Conservation (phyloP, 306 rosid genomes). For the Casuarina equisetifolia region DNA sequence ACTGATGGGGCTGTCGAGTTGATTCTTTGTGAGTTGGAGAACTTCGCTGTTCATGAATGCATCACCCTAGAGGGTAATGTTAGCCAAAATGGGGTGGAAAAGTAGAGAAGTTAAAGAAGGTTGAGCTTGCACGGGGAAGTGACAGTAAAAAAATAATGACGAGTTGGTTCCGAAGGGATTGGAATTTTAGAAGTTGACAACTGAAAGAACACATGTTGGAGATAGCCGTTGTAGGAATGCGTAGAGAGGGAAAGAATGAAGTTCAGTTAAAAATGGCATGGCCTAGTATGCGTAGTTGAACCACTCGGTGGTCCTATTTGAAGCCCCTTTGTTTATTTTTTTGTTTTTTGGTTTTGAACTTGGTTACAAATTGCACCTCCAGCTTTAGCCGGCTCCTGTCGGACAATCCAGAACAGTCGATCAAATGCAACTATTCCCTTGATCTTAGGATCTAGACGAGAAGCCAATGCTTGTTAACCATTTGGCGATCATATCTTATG, state of each 20-base stretch:
- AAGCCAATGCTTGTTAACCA: too few relatives aligned
- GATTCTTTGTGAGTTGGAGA: slow-evolving; percentile 65
- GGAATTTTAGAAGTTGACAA: background rate
- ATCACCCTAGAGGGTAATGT: slow-evolving; percentile 43
- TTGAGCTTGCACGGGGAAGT: slow-evolving; percentile 24
- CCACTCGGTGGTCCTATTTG: slow-evolving; percentile 13
- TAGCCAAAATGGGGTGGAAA: slow-evolving; percentile 37
- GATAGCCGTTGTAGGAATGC: background rate
- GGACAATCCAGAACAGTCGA: too few relatives aligned
- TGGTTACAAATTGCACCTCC: too few relatives aligned
- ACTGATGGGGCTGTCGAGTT: slow-evolving; percentile 36
- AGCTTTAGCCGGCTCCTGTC: too few relatives aligned
- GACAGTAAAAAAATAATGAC: slow-evolving; percentile 22
- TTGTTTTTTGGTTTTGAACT: too few relatives aligned
- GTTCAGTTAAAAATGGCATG: background rate
- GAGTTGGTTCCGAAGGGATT: background rate
- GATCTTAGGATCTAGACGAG: too few relatives aligned
- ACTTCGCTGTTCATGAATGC: slow-evolving; percentile 45
- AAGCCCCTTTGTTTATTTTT: too few relatives aligned
- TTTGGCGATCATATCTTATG: too few relatives aligned
- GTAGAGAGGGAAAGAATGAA: background rate
- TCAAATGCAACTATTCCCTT: too few relatives aligned
- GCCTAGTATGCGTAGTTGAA: background rate
- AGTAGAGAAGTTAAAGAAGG: slow-evolving; percentile 48
- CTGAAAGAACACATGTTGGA: background rate